These are phyloP conservation scores for Suhomyces atakaporum DNA, from an alignment of 1,139 yeast species.

Conservation along the genomic window DNA sequence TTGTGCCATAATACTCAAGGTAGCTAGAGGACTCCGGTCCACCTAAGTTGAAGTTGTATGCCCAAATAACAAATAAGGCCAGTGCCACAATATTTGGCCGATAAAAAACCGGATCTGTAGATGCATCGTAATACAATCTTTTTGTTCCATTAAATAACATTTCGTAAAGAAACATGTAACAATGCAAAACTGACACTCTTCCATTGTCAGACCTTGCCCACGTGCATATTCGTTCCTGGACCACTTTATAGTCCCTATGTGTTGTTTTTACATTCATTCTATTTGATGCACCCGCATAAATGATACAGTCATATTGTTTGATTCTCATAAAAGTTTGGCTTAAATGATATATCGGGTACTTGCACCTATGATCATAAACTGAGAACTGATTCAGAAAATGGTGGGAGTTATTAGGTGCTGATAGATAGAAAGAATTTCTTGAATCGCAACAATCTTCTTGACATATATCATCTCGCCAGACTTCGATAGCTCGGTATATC, in stretches of 20 bases:
- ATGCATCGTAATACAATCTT: constrained; percentile 43
- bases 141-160: constrained; percentile 25
- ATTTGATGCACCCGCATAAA: constrained; percentile 19
- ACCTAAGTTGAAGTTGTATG: constrained; percentile 49
- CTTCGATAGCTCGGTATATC: constrained; percentile 61
- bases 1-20: constrained; percentile 20
- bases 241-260: constrained; percentile 13
- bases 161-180: constrained; percentile 17
- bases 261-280: constrained; percentile 18
- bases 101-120: constrained; percentile 54
- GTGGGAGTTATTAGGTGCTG: too few species aligned
- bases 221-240: constrained; percentile 13
- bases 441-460: constrained; percentile 32
- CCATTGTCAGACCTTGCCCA: constrained; percentile 16
- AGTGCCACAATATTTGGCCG: constrained; percentile 58
- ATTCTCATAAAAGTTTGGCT: constrained; percentile 18
- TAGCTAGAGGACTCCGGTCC: constrained; percentile 55
- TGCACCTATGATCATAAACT: constrained; percentile 44
- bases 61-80: constrained; percentile 58
- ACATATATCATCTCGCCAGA: constrained; percentile 49
- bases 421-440: constrained; percentile 22
- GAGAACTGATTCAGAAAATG: constrained; percentile 16
- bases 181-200: constrained; percentile 15
- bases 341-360: constrained; percentile 31
- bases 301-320: constrained; percentile 18